A percentile compares a stretch with the other conserved stretches of the same genome.
Evolutionary conservation across 192 early-diverging fungal species (phyloP).

Genomic region (Phlyctochytrium arcticum): DNA sequence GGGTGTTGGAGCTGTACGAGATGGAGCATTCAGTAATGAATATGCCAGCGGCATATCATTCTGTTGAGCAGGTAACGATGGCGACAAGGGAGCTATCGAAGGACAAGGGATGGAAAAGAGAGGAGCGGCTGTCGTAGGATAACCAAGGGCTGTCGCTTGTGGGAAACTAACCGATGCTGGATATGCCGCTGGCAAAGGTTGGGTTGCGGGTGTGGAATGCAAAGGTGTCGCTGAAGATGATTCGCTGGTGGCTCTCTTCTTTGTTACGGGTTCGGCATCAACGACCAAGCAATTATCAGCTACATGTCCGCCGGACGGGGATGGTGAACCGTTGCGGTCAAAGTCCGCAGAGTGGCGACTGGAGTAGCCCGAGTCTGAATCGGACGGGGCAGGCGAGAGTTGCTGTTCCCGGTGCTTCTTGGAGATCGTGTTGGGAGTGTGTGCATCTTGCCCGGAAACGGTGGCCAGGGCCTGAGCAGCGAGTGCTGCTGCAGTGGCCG

Average conservation of each 20-base stretch:
- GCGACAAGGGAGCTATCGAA: too few species aligned
- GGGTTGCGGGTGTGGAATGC: neutral
- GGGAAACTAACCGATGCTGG: neutral
- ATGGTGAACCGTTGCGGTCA: neutral
- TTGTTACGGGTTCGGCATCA: neutral
- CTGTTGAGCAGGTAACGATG: neutral
- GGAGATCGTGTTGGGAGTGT: neutral
- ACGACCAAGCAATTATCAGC: neutral
- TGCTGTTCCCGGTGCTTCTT: neutral
- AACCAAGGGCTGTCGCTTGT: neutral
- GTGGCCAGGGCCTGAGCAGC: neutral
- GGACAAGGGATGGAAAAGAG: too few species aligned
- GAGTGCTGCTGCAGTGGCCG: neutral
- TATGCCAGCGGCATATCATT: neutral
- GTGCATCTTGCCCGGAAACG: neutral
- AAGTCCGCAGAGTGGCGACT: conserved; percentile 1
- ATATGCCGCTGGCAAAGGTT: neutral
- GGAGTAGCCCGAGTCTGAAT: conserved; percentile 12
- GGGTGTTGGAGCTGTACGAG: neutral
- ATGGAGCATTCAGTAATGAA: neutral
- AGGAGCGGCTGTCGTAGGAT: neutral
- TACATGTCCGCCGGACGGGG: too few species aligned
- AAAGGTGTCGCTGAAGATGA: neutral
- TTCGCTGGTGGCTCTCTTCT: neutral
- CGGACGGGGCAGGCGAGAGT: conserved; percentile 4